Percentiles rank a stretch among this genome's conserved stretches.
phyloP scores from a whole-genome alignment of 2,329 filamentous ascomycete species.

The Penicillium vulpinum region DNA sequence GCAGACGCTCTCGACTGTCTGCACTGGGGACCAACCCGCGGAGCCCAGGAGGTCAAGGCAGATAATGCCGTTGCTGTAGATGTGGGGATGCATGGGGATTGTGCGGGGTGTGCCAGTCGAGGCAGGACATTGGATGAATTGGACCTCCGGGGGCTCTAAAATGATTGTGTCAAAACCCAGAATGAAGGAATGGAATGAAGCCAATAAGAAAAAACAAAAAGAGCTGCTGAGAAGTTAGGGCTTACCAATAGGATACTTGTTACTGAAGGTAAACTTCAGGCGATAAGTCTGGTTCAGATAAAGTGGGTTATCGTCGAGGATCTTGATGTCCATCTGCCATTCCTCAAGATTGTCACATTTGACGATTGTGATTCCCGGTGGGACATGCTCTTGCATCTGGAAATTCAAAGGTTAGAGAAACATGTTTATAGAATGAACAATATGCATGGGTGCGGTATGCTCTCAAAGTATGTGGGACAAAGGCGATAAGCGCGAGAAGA shows the following conservation, averaged over 20 bases:
- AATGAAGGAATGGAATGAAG: not conserved
- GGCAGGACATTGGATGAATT: slow-evolving; percentile 66
- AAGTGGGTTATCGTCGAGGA: slow-evolving; percentile 86
- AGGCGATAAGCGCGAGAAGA: not conserved
- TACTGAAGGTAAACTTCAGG: slow-evolving; percentile 81
- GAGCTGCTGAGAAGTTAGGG: slow-evolving; percentile 2
- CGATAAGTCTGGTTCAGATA: slow-evolving; percentile 79
- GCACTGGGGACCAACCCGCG: slow-evolving; percentile 92
- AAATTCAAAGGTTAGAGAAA: not conserved
- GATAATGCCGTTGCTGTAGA: slow-evolving; percentile 98
- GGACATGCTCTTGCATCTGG: slow-evolving; percentile 59
- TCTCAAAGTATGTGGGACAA: not conserved
- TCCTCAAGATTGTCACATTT: slow-evolving; percentile 79
- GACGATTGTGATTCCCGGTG: slow-evolving; percentile 73
- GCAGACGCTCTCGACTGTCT: slow-evolving; percentile 94
- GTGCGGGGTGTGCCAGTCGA: slow-evolving; percentile 47
- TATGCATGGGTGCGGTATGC: not conserved
- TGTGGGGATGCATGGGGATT: slow-evolving; percentile 94
- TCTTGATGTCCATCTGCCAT: slow-evolving; percentile 89
- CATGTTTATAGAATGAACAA: not conserved
- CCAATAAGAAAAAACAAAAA: not conserved
- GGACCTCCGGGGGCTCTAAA: slow-evolving; percentile 89
- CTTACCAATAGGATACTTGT: slow-evolving; percentile 85
- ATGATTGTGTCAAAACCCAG: not conserved
- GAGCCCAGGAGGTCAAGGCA: slow-evolving; percentile 88